Evolutionary conservation across 1,284 basidiomycete genomes (phyloP).

Genomic region (Cutaneotrichosporon sp.): DNA sequence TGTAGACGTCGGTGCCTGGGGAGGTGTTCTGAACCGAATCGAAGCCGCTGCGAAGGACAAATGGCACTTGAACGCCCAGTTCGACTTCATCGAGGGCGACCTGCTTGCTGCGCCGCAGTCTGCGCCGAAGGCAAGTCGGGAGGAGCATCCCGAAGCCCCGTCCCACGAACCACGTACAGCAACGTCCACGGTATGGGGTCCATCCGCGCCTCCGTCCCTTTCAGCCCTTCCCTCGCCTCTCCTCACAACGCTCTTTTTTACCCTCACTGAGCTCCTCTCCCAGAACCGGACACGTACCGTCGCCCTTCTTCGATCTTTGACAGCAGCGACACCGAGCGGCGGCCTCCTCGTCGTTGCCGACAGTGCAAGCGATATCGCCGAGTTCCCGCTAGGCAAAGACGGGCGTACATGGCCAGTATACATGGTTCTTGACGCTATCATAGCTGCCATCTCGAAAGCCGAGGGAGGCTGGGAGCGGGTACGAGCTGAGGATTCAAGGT

Average conservation of each 20-base stretch:
- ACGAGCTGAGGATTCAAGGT: constrained; percentile 39
- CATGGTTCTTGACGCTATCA: constrained; percentile 36
- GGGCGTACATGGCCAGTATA: constrained; percentile 43
- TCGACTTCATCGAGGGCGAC: constrained; percentile 36
- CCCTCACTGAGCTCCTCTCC: constrained; percentile 48
- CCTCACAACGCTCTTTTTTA: constrained; percentile 50
- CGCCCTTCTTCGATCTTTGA: constrained; percentile 40
- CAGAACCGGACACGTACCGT: constrained; percentile 47
- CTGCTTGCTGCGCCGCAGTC: constrained; percentile 20
- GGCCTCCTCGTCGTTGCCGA: constrained; percentile 48
- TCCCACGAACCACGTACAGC: too few relatives aligned
- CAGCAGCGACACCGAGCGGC: constrained; percentile 39
- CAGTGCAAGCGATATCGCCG: constrained; percentile 45
- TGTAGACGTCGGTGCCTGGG: constrained; percentile 46
- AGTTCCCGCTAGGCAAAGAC: constrained; percentile 33
- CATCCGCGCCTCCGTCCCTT: background rate
- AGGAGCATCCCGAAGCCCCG: too few relatives aligned
- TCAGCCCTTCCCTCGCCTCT: constrained; percentile 14
- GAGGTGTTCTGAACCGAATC: constrained; percentile 28
- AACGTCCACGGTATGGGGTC: background rate
- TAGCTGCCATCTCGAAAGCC: constrained; percentile 21
- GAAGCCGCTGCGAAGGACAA: constrained; percentile 17
- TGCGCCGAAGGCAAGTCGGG: background rate
- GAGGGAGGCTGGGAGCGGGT: constrained; percentile 36
- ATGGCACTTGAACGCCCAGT: constrained; percentile 26